Evolutionary conservation across 2,329 filamentous ascomycete species (phyloP).

Genomic region (Alternaria infectoria): DNA sequence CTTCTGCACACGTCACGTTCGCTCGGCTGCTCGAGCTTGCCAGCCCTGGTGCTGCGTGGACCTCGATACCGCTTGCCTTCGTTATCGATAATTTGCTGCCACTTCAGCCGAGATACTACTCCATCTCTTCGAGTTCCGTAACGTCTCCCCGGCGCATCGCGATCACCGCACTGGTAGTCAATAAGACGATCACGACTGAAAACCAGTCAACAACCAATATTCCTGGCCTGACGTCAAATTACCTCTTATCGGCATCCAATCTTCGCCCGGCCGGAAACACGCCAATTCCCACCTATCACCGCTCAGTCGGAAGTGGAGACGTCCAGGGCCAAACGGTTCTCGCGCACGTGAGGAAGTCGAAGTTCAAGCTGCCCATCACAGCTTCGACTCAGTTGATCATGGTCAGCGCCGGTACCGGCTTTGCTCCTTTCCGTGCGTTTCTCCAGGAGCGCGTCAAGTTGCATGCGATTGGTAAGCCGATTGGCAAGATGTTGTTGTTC

Average conservation of each 20-base stretch:
- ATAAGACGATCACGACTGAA: constrained; percentile 30
- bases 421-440: constrained; percentile 46
- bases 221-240: constrained; percentile 49
- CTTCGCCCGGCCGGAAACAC: constrained; percentile 20
- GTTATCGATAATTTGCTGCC: constrained; percentile 37
- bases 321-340: constrained; percentile 37
- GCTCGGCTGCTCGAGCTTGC: constrained; percentile 46
- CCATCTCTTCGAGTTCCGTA: constrained; percentile 48
- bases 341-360: constrained; percentile 52
- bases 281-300: constrained; percentile 22
- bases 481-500: constrained; percentile 42
- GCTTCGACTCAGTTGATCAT: constrained; percentile 57
- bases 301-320: constrained; percentile 9
- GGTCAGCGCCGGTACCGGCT: constrained; percentile 43
- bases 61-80: constrained; percentile 39
- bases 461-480: constrained; percentile 34
- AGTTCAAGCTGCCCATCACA: constrained; percentile 55
- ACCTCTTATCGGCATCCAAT: constrained; percentile 42
- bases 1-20: constrained; percentile 46
- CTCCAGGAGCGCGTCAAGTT: constrained; percentile 44
- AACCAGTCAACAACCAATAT: constrained; percentile 28
- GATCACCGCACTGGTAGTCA: constrained; percentile 50
- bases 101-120: constrained; percentile 42
- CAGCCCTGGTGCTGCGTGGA: constrained; percentile 38
- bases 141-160: constrained; percentile 43